These are phyloP conservation scores for Phytophthora agathidicida DNA, from an alignment of 352 stramenopile species.

Conservation along the genomic window DNA sequence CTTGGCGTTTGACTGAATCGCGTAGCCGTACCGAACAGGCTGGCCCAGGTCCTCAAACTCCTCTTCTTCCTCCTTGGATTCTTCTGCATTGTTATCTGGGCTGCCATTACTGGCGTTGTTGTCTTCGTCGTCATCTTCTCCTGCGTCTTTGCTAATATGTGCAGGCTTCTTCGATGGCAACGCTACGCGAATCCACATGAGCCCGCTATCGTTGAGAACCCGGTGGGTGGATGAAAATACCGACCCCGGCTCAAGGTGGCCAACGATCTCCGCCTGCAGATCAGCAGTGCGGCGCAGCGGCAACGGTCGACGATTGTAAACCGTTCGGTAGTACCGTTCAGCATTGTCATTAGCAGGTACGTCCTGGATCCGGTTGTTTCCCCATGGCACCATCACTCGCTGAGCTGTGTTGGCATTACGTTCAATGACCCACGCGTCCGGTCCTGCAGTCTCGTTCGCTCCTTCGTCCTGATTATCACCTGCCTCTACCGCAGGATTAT, in stretches of 20 bases:
- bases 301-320: conserved; percentile 64
- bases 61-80: conserved; percentile 43
- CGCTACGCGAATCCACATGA: conserved; percentile 72
- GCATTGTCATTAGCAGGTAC: conserved; percentile 38
- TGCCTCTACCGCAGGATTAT: conserved; percentile 7
- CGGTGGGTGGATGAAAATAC: conserved; percentile 60
- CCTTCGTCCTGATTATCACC: conserved; percentile 26
- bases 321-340: conserved; percentile 74
- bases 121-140: conserved; percentile 16
- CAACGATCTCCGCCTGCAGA: conserved; percentile 59
- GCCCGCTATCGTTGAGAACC: conserved; percentile 57
- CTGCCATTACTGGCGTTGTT: conserved; percentile 15
- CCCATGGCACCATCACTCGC: conserved; percentile 67
- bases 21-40: conserved; percentile 56
- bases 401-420: conserved; percentile 75
- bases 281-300: conserved; percentile 53
- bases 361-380: conserved; percentile 35
- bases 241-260: conserved; percentile 52
- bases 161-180: conserved; percentile 29
- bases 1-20: conserved; percentile 80
- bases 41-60: conserved; percentile 28
- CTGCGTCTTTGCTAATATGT: conserved; percentile 2
- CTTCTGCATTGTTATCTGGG: conserved; percentile 42
- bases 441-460: conserved; percentile 3
- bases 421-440: conserved; percentile 76